Base-by-base conservation (phyloP, 2,329 filamentous ascomycete genomes). In the Colletotrichum sp. region DNA sequence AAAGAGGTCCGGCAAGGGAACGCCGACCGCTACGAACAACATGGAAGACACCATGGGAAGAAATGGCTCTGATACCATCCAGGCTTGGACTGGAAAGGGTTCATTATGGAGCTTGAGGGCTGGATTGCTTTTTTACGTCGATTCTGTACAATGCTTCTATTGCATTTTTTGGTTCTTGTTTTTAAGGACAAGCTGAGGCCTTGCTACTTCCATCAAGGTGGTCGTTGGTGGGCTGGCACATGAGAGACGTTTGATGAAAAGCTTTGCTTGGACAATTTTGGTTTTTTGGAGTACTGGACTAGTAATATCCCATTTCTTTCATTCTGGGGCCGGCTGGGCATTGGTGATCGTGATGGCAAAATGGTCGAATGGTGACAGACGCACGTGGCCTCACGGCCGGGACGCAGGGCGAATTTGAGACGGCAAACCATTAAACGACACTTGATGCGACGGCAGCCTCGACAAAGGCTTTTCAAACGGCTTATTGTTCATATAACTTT, bases 1-100 rank as follows among this genome's bases (percentile, higher is more conserved):
- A 72, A 73, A 72, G 21, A 27, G 69, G 72, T 34, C 5, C 15
- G 68, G 72, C 68, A 65, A 70, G 57, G 21, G 33, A 71, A 63
- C 12, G 72, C 72, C 72, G 62, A 64, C 72, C 58, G 47, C 66
- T 72, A 74, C 27, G 72, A 73, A 43, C 31, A 59, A 67, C 68
- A 67, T 47, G 70, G 69, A 70, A 31, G 31, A 66, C 51, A 70
- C 59, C 21, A 67, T 51, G 69, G 72, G 62, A 71, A 63, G 57
- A 51, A 51, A 51, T 51, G 58, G 47, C 55, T 72, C 36, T n/a
- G 34, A 72, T 74, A 72, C 72, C 63, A 74, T 67, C 57, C 62
- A 67, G 43, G 62, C 63, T 24, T 65, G 34, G 43, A 36, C 69
- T 74, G 68, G 72, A 59, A 67, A 72, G 47, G 55, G 62, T 38